Evolutionary conservation across 2,329 filamentous ascomycete species (phyloP), one percentile per base, ranked within the genome.

Genomic region (Parafenestella ontariensis): DNA sequence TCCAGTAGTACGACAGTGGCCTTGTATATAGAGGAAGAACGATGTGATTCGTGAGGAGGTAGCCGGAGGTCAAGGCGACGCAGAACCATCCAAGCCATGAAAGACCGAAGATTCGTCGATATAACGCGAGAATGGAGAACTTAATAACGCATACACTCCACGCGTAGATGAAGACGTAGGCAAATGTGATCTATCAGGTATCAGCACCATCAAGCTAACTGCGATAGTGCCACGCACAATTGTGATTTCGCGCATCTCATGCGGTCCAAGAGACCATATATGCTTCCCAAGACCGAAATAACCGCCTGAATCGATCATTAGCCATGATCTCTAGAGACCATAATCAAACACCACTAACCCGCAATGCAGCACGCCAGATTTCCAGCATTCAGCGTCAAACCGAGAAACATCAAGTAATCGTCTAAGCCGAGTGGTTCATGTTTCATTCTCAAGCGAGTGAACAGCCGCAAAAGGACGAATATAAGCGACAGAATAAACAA

Each of bases 101-200:
- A 43, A 68, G 47, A 9, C 66, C 66, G 21, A 69, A 68, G 23
- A 69, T 68, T n/a, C 66, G 65, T 17, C 57, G 59, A 31, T 69
- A 69, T 11, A 69, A 42, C 5, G 64, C 62, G 11, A 69, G 54
- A n/a, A 69, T 68, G 0, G 65, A 68, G 42, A 61, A 63, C 36
- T 69, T 69, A 49, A 69, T 69, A 6, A 67, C 52, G 34, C 59
- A 66, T 0, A 69, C 57, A 34, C 65, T 66, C 63, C 65, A 69
- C 2, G 64, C 58, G 37, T 69, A 67, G 36, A 69, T 65, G 51
- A 62, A 68, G 3, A 68, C 63, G 33, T 66, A 69, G 2, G 56
- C 62, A 17, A 68, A 69, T 0, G 65, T 68, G 24, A 68, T 69
- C 66, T 69, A 18, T 28, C 13, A 1, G 41, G 13, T 29, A 23